Base-by-base conservation (phyloP, 108 stramenopile species). In the Cyclotella baltica region DNA sequence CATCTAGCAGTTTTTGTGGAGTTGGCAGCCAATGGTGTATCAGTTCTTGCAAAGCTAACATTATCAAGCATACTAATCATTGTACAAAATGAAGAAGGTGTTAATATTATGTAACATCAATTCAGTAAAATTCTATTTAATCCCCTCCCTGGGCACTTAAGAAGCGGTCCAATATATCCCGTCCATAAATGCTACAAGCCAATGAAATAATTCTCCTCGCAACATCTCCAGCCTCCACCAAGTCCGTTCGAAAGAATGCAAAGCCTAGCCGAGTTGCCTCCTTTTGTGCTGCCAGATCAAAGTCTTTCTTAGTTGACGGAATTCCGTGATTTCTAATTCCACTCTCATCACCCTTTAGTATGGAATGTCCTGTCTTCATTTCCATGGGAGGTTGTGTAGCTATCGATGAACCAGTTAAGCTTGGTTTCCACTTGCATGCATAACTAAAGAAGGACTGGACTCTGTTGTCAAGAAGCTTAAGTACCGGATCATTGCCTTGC, bases 401-500 rank as follows among this genome's bases (percentile, higher is more conserved):
- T 18, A 25, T 25, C 3, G 46, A 67, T 22, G 22, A 20, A 10
- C 27, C 35, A n/a, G n/a, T n/a, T n/a, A n/a, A n/a, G 37, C 43
- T 58, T 6, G 63, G 73, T 30, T 50, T 62, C 77, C 77, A 83
- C 25, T 40, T 73, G 53, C 82, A 83, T 4, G 77, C 72, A 48
- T 51, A 76, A 25, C 72, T 51, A 56, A 90, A 83, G 34, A 82
- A 78, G 19, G 71, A 35, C 63, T 67, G 62, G 62, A 88, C 73
- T 13, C 89, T 67, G 53, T 81, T 75, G 59, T 90, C 84, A 22
- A 90, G 75, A 11, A 89, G 81, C 61, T 88, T 81, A 33, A 88
- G 40, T 0, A 88, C 86, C 34, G 86, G 87, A 75, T 88, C 87
- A 57, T 72, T 62, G 1, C 84, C 87, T 19, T 66, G 75, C 36